Base-by-base conservation (phyloP, 1,139 yeast genomes). In the Hanseniaspora sp. region DNA sequence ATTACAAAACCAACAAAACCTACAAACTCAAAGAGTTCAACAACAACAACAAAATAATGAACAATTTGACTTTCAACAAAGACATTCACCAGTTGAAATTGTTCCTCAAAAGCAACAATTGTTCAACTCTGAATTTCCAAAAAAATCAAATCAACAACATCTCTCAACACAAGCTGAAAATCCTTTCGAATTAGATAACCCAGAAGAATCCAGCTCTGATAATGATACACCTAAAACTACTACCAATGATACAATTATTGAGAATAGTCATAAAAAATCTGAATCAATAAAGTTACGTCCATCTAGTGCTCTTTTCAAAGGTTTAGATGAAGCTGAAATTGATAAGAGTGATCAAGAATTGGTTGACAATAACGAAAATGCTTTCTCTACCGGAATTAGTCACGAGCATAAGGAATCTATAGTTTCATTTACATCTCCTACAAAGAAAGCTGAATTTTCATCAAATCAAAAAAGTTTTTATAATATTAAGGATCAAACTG, bases 251-350 rank as follows among this genome's bases (percentile, higher is more conserved):
- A n/a, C n/a, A n/a, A n/a, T n/a, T n/a, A n/a, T n/a, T n/a, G n/a
- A n/a, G n/a, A n/a, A n/a, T n/a, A 31, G 34, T 18, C 56, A 54
- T 28, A 43, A 42, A 15, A 54, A 54, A 43, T 39, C 54, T 7
- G 48, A 48, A 29, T 49, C 54, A 12, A 51, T 51, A 12, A 49
- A 46, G 35, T 23, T 54, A 15, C 52, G 56, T 49, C 56, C 56
- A 28, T n/a, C 38, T 31, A 54, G 56, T 38, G 48, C 47, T 13
- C 23, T 54, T 3, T 41, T 49, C 31, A 45, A 44, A 8, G 54
- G 54, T 5, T 37, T 54, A n/a, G 53, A 40, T 7, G 6, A 30
- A 6, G 23, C n/a, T n/a, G n/a, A n/a, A n/a, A n/a, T 28, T 3
- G 30, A 17, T 18, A 30, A 33, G 1, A 37, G 35, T 1, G 5